A percentile compares a stretch with the other conserved stretches of the same genome.
phyloP scores from a whole-genome alignment of 208 protist genomes.

The Wallacemonas sp. region DNA sequence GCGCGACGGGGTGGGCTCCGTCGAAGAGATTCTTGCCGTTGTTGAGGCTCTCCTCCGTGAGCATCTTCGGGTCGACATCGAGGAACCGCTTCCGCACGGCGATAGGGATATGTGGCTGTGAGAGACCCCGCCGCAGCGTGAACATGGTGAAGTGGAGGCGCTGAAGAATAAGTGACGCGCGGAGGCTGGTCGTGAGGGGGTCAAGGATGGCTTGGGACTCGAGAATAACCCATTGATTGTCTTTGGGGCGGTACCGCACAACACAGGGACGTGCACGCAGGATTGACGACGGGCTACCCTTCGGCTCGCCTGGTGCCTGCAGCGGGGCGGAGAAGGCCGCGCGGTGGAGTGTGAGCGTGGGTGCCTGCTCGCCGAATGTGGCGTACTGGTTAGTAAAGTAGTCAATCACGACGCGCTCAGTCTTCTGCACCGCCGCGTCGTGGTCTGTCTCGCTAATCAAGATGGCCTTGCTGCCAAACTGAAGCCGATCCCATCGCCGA shows the following conservation, averaged over 20 bases:
- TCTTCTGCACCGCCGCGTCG: slow-evolving; percentile 65
- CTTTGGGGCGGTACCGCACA: slow-evolving; percentile 81
- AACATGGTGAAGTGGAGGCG: slow-evolving; percentile 79
- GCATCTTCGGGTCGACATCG: slow-evolving; percentile 63
- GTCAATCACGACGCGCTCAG: slow-evolving; percentile 62
- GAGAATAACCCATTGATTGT: slow-evolving; percentile 91
- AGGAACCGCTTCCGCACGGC: slow-evolving; percentile 84
- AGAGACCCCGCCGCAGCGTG: slow-evolving; percentile 74
- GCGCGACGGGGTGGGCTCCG: slow-evolving; percentile 52
- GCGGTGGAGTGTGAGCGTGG: slow-evolving; percentile 81
- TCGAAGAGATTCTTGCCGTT: slow-evolving; percentile 43
- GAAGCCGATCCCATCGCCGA: slow-evolving; percentile 82
- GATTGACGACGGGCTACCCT: slow-evolving; percentile 18
- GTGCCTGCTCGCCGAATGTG: slow-evolving; percentile 77
- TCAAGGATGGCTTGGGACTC: slow-evolving; percentile 73
- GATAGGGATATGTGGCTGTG: slow-evolving; percentile 86
- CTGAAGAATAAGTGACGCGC: slow-evolving; percentile 59
- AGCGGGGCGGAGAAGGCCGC: slow-evolving; percentile 76
- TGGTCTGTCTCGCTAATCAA: slow-evolving; percentile 67
- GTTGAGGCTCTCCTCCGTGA: slow-evolving; percentile 54
- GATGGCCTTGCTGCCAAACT: slow-evolving; percentile 84
- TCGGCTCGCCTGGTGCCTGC: neutral
- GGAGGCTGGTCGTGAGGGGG: slow-evolving; percentile 55
- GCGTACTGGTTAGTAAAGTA: slow-evolving; percentile 83
- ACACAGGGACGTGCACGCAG: slow-evolving; percentile 72